Evolutionary conservation across 2,329 filamentous ascomycete genomes (phyloP).

Genomic region (Beauveria medogensis): DNA sequence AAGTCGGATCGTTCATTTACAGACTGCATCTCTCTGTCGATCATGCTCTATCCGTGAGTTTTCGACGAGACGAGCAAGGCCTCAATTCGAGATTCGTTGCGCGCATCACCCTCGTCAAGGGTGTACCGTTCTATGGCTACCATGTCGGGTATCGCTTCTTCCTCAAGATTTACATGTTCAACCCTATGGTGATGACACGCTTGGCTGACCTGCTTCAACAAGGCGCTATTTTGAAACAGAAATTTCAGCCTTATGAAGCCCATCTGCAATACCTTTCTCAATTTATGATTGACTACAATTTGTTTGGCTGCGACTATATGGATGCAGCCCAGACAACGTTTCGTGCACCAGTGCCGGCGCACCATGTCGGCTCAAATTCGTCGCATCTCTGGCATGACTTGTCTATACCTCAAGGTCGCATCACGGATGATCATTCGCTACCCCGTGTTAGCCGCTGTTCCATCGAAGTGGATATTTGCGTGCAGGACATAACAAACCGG

Average conservation of each 20-base stretch:
- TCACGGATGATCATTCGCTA: slow-evolving; percentile 51
- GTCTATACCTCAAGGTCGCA: slow-evolving; percentile 48
- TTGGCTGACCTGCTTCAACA: slow-evolving; percentile 81
- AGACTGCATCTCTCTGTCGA: slow-evolving; percentile 82
- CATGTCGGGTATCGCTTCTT: slow-evolving; percentile 86
- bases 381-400: slow-evolving; percentile 72
- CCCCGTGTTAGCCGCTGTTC: slow-evolving; percentile 80
- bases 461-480: slow-evolving; percentile 82
- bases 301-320: slow-evolving; percentile 89
- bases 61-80: slow-evolving; percentile 64
- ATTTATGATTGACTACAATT: slow-evolving; percentile 97
- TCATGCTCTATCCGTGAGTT: slow-evolving; percentile 78
- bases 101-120: slow-evolving; percentile 86
- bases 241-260: slow-evolving; percentile 87
- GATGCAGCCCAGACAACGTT: slow-evolving; percentile 64
- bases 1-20: slow-evolving; percentile 69
- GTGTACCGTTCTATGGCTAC: slow-evolving; percentile 91
- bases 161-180: slow-evolving; percentile 90
- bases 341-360: slow-evolving; percentile 64
- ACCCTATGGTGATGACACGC: slow-evolving; percentile 78
- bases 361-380: slow-evolving; percentile 49
- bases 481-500: slow-evolving; percentile 81
- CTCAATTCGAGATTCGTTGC: slow-evolving; percentile 69
- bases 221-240: slow-evolving; percentile 74
- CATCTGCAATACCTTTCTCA: slow-evolving; percentile 89